phyloP scores from a whole-genome alignment of 495 filamentous ascomycete species.

The Cercophora samala region DNA sequence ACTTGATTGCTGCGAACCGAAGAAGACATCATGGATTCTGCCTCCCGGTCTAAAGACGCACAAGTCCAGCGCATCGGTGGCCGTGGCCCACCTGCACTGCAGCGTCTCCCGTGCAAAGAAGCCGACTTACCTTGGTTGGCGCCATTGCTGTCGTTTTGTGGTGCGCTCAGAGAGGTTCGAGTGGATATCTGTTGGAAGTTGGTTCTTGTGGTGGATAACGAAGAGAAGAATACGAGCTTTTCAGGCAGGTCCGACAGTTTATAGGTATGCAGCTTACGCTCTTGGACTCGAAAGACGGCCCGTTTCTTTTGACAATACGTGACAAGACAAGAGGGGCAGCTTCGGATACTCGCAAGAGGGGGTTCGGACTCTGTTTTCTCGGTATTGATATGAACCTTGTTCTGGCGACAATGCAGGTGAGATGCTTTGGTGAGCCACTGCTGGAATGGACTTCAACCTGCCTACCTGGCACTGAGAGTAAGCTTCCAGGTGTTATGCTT shows the following conservation, averaged over 20 bases:
- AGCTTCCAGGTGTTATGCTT: background rate
- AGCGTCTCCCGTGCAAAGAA: no score
- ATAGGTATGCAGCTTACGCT: background rate
- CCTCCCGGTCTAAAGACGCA: no score
- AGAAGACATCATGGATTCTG: no score
- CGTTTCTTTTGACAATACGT: background rate
- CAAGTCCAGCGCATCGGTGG: background rate
- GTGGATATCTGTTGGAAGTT: background rate
- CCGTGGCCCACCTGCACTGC: no score
- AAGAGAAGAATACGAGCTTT: background rate
- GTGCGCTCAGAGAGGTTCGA: background rate
- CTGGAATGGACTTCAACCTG: no score
- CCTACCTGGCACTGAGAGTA: background rate
- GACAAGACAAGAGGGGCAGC: background rate
- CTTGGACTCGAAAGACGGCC: background rate
- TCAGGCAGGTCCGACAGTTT: background rate
- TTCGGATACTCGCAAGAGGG: no score
- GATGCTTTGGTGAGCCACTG: no score
- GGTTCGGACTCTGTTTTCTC: no score
- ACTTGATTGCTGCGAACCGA: no score
- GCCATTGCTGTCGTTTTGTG: background rate
- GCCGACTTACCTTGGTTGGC: no score
- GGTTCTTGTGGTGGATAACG: background rate
- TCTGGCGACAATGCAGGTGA: no score
- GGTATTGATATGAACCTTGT: no score